These are phyloP conservation scores for Austroboletus eburneus DNA, from an alignment of 768 basidiomycete species.

Conservation along the genomic window DNA sequence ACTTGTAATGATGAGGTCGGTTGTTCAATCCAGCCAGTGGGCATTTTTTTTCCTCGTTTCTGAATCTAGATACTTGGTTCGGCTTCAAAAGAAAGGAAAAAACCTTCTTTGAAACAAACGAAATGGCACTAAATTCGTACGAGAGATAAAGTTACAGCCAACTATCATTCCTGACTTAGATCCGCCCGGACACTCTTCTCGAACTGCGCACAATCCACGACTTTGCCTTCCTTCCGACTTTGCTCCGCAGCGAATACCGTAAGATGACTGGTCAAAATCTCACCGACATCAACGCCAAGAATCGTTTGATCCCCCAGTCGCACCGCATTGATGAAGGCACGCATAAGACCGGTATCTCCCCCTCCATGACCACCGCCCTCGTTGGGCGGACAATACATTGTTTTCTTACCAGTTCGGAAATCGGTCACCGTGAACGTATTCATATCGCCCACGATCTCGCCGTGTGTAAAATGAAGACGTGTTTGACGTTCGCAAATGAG, in stretches of 20 bases:
- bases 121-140: too few relatives aligned
- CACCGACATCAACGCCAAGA: conserved; percentile 62
- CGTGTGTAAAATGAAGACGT: conserved; percentile 79
- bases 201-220: conserved; percentile 68
- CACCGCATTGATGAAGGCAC: conserved; percentile 74
- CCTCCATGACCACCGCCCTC: conserved; percentile 81
- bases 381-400: conserved; percentile 42
- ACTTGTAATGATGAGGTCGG: conserved; percentile 44
- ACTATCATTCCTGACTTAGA: conserved; percentile 5
- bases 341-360: conserved; percentile 74
- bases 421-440: conserved; percentile 67
- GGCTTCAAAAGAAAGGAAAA: too few relatives aligned
- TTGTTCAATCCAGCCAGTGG: conserved; percentile 45
- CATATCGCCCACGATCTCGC: conserved; percentile 91
- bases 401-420: conserved; percentile 55
- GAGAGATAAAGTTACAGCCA: not conserved
- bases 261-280: conserved; percentile 74
- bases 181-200: conserved; percentile 47
- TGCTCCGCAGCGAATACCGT: conserved; percentile 87
- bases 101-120: too few relatives aligned
- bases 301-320: conserved; percentile 54
- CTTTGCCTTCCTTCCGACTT: conserved; percentile 61
- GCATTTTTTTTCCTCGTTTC: conserved; percentile 17
- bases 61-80: too few relatives aligned
- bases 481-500: conserved; percentile 79